Base-by-base conservation (phyloP, 148 eudicot genomes). In the Camellia lanceoleosa region DNA sequence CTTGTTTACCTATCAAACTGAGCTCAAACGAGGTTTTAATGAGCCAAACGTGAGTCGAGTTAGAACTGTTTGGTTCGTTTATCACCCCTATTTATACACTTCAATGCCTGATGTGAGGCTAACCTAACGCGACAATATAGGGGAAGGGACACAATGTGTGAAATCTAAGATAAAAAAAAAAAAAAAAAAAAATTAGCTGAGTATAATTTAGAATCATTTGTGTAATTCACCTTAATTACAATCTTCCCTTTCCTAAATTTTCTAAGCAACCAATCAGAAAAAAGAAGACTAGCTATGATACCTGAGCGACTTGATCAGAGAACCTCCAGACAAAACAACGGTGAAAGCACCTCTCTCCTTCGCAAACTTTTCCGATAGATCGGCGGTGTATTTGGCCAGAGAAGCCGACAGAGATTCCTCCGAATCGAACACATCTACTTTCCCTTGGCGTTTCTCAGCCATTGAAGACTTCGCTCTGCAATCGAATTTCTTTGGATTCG, bases 271-370 rank as follows among this genome's bases (percentile, higher is more conserved):
- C 41, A 30, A 55, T 3, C 46, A 73, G 58, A 7, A 30, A 23
- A 8, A 20, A 61, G 23, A 19, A 52, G 47, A 78, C 9, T 16
- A 67, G 54, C 4, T 18, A 15, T 7, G 1, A 51, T 61, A 89
- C 97, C 94, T 88, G 63, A 93, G 85, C 20, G 90, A 84, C 42
- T 93, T 83, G 65, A 92, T 88, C 52, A 93, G 83, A 66, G 94
- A 83, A 72, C 93, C 95, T 18, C 97, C 97, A 55, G 97, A 91
- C n/a, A 93, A 73, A 65, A 86, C 94, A 47, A 90, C 86, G 13
- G 94, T 87, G 80, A 93, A 93, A 71, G 87, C 83, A 20, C 90
- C 91, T 79, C 89, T 90, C 67, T 83, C 84, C 2, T 84, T 83
- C 10, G 79, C 66, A 81, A 84, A 91, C 54, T 88, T 88, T 1